Conservation (phyloP, 768 basidiomycete genomes). For the Vararia minispora region DNA sequence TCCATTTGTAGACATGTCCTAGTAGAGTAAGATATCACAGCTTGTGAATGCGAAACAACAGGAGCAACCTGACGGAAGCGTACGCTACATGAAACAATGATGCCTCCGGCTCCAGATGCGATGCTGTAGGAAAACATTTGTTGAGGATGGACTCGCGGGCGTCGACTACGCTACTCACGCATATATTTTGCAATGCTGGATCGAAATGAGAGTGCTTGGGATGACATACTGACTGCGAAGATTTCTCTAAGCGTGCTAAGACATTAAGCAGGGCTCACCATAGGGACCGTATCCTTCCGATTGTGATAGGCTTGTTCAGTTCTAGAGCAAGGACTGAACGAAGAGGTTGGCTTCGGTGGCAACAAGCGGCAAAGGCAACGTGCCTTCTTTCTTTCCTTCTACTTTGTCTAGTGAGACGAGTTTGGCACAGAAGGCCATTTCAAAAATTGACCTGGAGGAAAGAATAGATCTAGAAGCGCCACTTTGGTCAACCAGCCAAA, state of each 20-base stretch:
- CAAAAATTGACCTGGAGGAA: slow-evolving; percentile 5
- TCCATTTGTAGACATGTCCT: slow-evolving; percentile 77
- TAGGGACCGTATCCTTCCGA: slow-evolving; percentile 59
- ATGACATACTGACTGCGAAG: slow-evolving; percentile 46
- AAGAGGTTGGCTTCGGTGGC: not conserved
- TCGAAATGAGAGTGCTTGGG: slow-evolving; percentile 51
- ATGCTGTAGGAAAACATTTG: slow-evolving; percentile 32
- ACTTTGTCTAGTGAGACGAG: slow-evolving; percentile 40
- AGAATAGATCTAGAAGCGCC: not conserved
- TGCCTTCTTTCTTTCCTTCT: slow-evolving; percentile 62
- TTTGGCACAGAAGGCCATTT: slow-evolving; percentile 66
- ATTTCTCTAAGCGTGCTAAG: not conserved
- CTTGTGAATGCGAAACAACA: not conserved
- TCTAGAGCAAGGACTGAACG: slow-evolving; percentile 47
- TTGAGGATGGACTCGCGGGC: not conserved
- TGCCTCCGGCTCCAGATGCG: slow-evolving; percentile 54
- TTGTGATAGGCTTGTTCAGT: slow-evolving; percentile 49
- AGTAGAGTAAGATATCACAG: not conserved
- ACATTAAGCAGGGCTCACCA: slow-evolving; percentile 32
- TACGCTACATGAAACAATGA: slow-evolving; percentile 75
- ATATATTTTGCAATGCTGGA: slow-evolving; percentile 68
- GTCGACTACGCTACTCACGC: slow-evolving; percentile 36
- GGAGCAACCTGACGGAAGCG: not conserved
- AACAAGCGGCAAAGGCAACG: not conserved
- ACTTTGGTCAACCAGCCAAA: not conserved